Evolutionary conservation across 2,329 filamentous ascomycete genomes (phyloP).

Genomic region (Neocucurbitaria cava): DNA sequence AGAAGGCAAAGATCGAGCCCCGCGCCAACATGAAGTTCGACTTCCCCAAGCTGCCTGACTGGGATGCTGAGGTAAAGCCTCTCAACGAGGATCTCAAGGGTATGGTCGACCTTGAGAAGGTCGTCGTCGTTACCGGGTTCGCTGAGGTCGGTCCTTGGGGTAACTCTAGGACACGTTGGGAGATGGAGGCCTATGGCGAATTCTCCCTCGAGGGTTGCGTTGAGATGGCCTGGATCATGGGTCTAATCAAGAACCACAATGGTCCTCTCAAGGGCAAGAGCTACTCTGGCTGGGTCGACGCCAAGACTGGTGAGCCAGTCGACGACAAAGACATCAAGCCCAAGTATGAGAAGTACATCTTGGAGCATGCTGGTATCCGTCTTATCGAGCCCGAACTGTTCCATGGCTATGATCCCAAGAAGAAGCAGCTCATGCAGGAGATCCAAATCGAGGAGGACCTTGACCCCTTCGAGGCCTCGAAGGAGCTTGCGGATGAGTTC

Average conservation of each 20-base stretch:
- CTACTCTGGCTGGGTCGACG: slow-evolving; percentile 96
- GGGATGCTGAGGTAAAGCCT: slow-evolving; percentile 88
- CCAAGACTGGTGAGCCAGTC: slow-evolving; percentile 91
- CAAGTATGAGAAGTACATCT: slow-evolving; percentile 96
- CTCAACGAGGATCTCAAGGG: slow-evolving; percentile 89
- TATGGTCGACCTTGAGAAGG: slow-evolving; percentile 98
- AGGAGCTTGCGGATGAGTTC: slow-evolving; percentile 97
- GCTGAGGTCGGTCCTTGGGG: slow-evolving; percentile 97
- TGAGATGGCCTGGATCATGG: slow-evolving; percentile 99
- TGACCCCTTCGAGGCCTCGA: slow-evolving; percentile 95
- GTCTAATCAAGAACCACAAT: slow-evolving; percentile 98
- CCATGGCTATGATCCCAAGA: slow-evolving; percentile 94
- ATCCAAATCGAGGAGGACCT: slow-evolving; percentile 97
- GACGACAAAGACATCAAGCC: slow-evolving; percentile 97
- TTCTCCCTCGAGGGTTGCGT: slow-evolving; percentile 98
- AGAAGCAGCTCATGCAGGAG: slow-evolving; percentile 98
- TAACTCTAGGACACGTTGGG: slow-evolving; percentile 97
- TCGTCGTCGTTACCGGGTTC: slow-evolving; percentile 96
- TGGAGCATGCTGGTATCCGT: slow-evolving; percentile 96
- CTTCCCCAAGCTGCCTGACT: slow-evolving; percentile 89
- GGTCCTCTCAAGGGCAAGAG: slow-evolving; percentile 93
- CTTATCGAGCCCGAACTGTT: slow-evolving; percentile 98
- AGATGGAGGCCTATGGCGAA: slow-evolving; percentile 97
- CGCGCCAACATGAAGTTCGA: slow-evolving; percentile 98
- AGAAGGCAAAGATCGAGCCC: slow-evolving; percentile 90